Conservation (phyloP, 2,329 filamentous ascomycete species). For the Alternaria conjuncta region DNA sequence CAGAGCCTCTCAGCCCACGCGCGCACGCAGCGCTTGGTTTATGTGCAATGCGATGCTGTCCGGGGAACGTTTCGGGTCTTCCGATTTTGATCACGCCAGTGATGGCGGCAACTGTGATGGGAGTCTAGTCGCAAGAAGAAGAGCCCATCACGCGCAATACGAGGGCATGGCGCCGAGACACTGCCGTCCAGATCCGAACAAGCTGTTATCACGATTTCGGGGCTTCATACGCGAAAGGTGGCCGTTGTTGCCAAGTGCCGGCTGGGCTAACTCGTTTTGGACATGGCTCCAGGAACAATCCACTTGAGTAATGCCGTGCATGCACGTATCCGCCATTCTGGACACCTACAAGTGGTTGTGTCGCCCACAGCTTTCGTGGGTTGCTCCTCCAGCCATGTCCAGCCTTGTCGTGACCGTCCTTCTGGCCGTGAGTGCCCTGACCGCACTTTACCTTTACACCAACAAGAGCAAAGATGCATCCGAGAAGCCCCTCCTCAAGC, state of each 20-base stretch:
- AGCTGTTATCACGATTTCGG: not conserved
- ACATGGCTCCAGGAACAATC: not conserved
- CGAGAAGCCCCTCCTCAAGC: conserved; percentile 9
- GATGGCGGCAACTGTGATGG: not conserved
- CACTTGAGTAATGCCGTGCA: conserved; percentile 3
- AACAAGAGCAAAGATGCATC: not conserved
- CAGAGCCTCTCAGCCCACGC: not conserved
- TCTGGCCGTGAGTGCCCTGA: conserved; percentile 2
- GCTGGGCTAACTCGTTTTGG: not conserved
- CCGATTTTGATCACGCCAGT: not conserved
- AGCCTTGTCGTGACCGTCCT: not conserved
- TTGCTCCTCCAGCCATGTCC: conserved; percentile 3
- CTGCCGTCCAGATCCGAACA: not conserved
- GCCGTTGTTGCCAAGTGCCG: not conserved
- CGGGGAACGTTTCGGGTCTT: not conserved
- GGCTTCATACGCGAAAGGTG: not conserved
- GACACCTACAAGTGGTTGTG: not conserved
- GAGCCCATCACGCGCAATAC: not conserved
- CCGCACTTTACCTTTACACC: conserved; percentile 1
- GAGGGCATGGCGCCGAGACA: not conserved
- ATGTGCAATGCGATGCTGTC: not conserved
- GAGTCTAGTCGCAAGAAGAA: not conserved
- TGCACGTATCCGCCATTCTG: not conserved
- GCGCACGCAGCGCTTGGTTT: not conserved
- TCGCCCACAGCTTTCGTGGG: not conserved